Conservation (phyloP, 768 basidiomycete species). For the Leccinum aurantiacum region DNA sequence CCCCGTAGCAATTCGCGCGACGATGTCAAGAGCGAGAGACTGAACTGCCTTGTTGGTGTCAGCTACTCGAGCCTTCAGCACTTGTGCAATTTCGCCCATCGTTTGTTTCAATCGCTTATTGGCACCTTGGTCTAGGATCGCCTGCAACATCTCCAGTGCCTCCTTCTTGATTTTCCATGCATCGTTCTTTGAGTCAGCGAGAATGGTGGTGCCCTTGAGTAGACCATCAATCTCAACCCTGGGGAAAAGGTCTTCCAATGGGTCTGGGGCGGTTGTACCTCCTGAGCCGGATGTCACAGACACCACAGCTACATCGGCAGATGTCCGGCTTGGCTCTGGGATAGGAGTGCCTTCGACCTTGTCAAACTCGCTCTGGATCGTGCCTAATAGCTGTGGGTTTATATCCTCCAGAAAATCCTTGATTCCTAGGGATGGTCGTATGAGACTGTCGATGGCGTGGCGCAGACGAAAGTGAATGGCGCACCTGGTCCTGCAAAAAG, state of each 20-base stretch:
- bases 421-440: conserved; percentile 58
- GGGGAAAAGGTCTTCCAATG: conserved; percentile 93
- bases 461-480: conserved; percentile 19
- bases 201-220: conserved; percentile 77
- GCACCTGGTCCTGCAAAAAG: conserved; percentile 87
- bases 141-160: conserved; percentile 81
- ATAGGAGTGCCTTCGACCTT: conserved; percentile 78
- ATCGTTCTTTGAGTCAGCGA: conserved; percentile 85
- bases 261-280: conserved; percentile 49
- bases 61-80: conserved; percentile 82
- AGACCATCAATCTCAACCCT: conserved; percentile 90
- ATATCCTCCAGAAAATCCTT: conserved; percentile 91
- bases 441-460: not conserved
- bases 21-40: conserved; percentile 82
- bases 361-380: conserved; percentile 90
- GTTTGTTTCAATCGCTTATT: conserved; percentile 90
- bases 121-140: conserved; percentile 81
- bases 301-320: conserved; percentile 67
- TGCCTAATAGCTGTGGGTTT: conserved; percentile 88
- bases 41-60: conserved; percentile 97
- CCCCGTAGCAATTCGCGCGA: conserved; percentile 84
- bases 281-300: conserved; percentile 44
- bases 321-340: conserved; percentile 77
- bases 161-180: conserved; percentile 98
- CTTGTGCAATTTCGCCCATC: conserved; percentile 91